Evolutionary conservation across 2,329 filamentous ascomycete genomes (phyloP).

Genomic region (Aspergillus quadricinctus): DNA sequence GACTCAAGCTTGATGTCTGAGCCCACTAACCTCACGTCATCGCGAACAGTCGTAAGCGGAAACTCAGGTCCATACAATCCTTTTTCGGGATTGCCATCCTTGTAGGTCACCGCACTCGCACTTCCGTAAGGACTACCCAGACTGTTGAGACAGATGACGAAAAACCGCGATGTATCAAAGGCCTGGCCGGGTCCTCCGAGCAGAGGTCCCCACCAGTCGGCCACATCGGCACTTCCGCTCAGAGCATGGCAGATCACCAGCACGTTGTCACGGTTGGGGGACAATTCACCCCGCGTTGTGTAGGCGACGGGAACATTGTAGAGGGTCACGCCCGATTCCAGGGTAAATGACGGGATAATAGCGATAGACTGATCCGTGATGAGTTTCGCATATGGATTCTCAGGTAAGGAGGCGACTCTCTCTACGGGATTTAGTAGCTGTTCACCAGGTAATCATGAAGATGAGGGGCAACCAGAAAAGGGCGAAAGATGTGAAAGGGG

Average conservation of each 20-base stretch:
- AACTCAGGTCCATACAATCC: slow-evolving; percentile 92
- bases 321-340: slow-evolving; percentile 85
- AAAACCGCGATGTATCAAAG: slow-evolving; percentile 51
- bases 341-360: slow-evolving; percentile 80
- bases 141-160: slow-evolving; percentile 52
- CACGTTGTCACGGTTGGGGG: slow-evolving; percentile 55
- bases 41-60: slow-evolving; percentile 87
- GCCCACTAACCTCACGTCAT: slow-evolving; percentile 78
- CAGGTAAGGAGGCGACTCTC: slow-evolving; percentile 62
- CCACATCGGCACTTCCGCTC: slow-evolving; percentile 52
- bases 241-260: slow-evolving; percentile 58
- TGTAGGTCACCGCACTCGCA: slow-evolving; percentile 64
- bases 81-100: slow-evolving; percentile 69
- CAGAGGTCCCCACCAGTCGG: slow-evolving; percentile 56
- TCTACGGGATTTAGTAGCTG: slow-evolving; percentile 54
- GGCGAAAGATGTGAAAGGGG: slow-evolving; percentile 10
- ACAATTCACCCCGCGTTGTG: slow-evolving; percentile 57
- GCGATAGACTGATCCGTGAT: slow-evolving; percentile 87
- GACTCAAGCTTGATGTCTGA: not conserved
- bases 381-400: slow-evolving; percentile 83
- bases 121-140: slow-evolving; percentile 54
- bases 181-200: slow-evolving; percentile 50
- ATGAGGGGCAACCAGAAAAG: not conserved
- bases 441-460: slow-evolving; percentile 11
- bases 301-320: slow-evolving; percentile 67